Percentiles rank a stretch among this genome's conserved stretches.
phyloP scores from a whole-genome alignment of 371 early-diverging fungal species.

The Capillidium heterosporum region DNA sequence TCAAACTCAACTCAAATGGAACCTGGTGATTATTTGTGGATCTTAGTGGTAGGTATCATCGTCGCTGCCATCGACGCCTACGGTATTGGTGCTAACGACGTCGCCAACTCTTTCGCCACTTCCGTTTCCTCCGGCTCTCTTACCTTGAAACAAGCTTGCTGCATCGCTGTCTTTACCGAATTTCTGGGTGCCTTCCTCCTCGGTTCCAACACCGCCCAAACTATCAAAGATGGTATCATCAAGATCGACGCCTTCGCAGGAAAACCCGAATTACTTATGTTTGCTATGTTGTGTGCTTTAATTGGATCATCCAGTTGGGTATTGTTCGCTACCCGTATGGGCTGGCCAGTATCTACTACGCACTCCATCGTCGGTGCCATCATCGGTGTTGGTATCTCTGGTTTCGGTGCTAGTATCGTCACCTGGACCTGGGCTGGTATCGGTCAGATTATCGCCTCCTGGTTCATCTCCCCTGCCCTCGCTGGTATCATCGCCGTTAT shows the following conservation, averaged over 20 bases:
- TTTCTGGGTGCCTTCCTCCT: constrained; percentile 65
- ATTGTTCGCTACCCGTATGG: constrained; percentile 52
- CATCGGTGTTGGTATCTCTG: constrained; percentile 61
- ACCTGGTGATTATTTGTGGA: not conserved
- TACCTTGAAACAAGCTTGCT: constrained; percentile 45
- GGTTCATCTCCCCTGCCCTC: constrained; percentile 55
- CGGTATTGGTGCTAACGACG: constrained; percentile 78
- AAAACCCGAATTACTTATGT: constrained; percentile 58
- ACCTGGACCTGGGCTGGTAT: constrained; percentile 56
- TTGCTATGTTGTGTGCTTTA: constrained; percentile 64
- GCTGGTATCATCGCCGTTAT: constrained; percentile 43
- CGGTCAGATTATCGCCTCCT: constrained; percentile 47
- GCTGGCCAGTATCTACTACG: constrained; percentile 39
- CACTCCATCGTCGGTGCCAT: constrained; percentile 65
- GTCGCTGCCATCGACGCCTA: constrained; percentile 45
- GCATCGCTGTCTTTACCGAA: constrained; percentile 70
- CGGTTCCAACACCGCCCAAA: constrained; percentile 53
- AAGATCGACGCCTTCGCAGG: constrained; percentile 21
- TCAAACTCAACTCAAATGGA: too few species aligned
- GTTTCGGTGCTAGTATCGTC: constrained; percentile 38
- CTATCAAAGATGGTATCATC: constrained; percentile 59
- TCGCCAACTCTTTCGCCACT: constrained; percentile 78
- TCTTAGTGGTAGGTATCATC: constrained; percentile 53
- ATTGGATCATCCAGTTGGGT: constrained; percentile 65
- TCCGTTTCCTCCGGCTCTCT: constrained; percentile 69